Evolutionary conservation across 2,329 filamentous ascomycete species (phyloP).

Genomic region (Chaetomiaceae sp.): DNA sequence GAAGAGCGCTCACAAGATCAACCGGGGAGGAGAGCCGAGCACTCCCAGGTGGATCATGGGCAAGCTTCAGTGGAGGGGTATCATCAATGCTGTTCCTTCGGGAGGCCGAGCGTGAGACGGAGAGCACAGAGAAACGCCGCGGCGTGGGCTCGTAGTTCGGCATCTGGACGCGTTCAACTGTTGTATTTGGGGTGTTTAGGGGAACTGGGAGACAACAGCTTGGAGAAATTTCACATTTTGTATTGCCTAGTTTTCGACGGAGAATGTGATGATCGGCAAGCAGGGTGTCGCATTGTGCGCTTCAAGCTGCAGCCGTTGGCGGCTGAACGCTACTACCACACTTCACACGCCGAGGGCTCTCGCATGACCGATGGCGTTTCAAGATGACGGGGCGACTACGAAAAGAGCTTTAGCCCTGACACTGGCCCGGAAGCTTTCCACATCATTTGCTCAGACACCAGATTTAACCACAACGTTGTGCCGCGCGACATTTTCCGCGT

Average conservation of each 20-base stretch:
- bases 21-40: background rate
- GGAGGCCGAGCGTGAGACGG: background rate
- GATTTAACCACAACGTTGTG: background rate
- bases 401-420: background rate
- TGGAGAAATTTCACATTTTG: background rate
- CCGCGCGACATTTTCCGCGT: too few relatives aligned
- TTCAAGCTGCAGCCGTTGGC: background rate
- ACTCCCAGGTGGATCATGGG: too few relatives aligned
- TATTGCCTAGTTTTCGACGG: background rate
- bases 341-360: too few relatives aligned
- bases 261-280: background rate
- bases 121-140: background rate
- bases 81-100: background rate
- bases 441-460: too few relatives aligned
- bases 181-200: too few relatives aligned
- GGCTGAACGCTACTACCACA: background rate
- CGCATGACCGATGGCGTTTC: background rate
- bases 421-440: too few relatives aligned
- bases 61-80: background rate
- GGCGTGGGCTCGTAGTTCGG: constrained; percentile 2
- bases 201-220: too few relatives aligned
- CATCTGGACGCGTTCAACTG: background rate
- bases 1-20: background rate
- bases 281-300: background rate
- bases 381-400: background rate